Conservation (phyloP, 345 rosid genomes). For the Salix brachista region DNA sequence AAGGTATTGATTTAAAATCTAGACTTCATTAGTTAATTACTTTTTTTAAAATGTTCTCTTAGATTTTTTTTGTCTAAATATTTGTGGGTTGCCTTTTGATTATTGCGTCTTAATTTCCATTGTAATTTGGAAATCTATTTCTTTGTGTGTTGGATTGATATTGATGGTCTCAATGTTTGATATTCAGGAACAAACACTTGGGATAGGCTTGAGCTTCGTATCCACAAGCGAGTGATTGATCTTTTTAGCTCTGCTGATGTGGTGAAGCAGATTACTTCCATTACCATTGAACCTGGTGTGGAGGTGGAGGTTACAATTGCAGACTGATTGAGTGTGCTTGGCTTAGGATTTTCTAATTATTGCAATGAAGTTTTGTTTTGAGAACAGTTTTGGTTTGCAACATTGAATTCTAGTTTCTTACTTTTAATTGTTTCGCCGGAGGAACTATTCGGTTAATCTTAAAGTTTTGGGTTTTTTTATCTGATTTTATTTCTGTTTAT, state of each 20-base stretch:
- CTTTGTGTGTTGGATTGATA: not conserved
- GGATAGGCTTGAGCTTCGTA: conserved; percentile 48
- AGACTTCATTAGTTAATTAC: not conserved
- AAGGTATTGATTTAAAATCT: not conserved
- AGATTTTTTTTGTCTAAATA: not conserved
- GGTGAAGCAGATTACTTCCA: conserved; percentile 57
- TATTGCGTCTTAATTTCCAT: not conserved
- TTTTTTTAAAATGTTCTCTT: not conserved
- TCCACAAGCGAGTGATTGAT: conserved; percentile 50
- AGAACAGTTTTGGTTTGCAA: not conserved
- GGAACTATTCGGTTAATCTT: not conserved
- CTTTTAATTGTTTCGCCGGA: not conserved
- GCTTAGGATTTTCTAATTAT: not conserved
- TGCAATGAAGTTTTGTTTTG: not conserved
- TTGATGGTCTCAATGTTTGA: not conserved
- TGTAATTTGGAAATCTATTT: not conserved
- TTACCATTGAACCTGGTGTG: conserved; percentile 53
- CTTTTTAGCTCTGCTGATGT: conserved; percentile 49
- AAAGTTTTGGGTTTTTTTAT: not conserved
- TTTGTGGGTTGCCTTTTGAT: not conserved
- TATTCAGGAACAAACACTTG: conserved; percentile 45
- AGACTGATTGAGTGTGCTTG: conserved; percentile 10
- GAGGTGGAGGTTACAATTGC: conserved; percentile 52
- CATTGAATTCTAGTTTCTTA: not conserved
- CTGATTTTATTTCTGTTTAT: not conserved